phyloP scores from a whole-genome alignment of 805 yeast genomes.

The Myxozyma melibiosi region DNA sequence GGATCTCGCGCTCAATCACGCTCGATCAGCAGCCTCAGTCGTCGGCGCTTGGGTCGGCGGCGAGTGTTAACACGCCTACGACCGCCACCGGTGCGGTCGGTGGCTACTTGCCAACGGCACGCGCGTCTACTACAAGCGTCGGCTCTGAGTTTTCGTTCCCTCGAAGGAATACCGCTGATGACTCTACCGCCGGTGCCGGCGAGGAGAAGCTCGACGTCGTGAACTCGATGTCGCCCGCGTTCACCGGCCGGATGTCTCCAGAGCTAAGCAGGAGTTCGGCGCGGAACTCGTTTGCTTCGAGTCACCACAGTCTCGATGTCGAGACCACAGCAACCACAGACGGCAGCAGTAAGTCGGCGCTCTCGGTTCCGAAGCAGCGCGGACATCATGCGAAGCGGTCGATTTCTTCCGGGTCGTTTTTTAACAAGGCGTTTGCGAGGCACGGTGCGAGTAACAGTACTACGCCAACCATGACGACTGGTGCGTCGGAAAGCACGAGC shows the following conservation, averaged over 20 bases:
- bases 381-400: conserved; percentile 20
- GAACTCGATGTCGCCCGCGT: not conserved
- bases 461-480: too few relatives aligned
- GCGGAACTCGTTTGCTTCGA: conserved; percentile 4
- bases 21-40: conserved; percentile 1
- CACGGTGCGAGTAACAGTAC: too few relatives aligned
- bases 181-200: too few relatives aligned
- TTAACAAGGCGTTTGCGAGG: conserved; percentile 7
- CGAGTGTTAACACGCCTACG: not conserved
- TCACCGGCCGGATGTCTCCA: not conserved
- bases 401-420: conserved; percentile 22
- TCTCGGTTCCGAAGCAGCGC: conserved; percentile 1
- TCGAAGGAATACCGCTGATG: not conserved
- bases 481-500: too few relatives aligned
- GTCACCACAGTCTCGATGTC: conserved; percentile 2
- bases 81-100: not conserved
- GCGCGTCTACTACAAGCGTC: not conserved
- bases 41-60: not conserved
- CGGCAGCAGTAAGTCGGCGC: not conserved
- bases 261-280: not conserved
- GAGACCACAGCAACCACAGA: not conserved
- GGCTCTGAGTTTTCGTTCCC: conserved; percentile 19
- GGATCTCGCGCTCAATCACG: conserved; percentile 30
- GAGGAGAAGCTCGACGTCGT: not conserved
- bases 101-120: not conserved